Percentiles rank a stretch among this genome's conserved stretches.
Conservation (phyloP, 164 flowering plant species). For the Litsea cubeba region DNA sequence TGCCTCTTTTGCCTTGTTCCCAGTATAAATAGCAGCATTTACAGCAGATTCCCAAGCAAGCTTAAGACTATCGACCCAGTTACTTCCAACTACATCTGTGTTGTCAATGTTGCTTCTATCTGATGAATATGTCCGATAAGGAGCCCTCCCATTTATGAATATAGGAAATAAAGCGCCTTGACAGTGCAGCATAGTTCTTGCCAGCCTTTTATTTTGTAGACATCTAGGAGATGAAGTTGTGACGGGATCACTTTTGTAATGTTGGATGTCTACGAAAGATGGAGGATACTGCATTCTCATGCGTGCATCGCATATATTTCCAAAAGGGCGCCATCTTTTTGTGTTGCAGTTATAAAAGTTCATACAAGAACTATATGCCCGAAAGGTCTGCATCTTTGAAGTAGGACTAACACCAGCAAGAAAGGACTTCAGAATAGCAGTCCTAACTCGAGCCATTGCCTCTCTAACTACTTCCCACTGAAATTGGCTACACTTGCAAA, state of each 20-base stretch:
- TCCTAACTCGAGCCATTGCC: constrained; percentile 9
- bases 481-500: not conserved
- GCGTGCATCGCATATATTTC: not conserved
- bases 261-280: constrained; percentile 1
- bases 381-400: not conserved
- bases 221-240: constrained; percentile 12
- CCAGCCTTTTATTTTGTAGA: constrained; percentile 3
- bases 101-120: constrained; percentile 22
- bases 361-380: not conserved
- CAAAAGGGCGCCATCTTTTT: constrained; percentile 3
- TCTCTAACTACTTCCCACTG: not conserved
- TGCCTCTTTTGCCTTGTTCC: constrained; percentile 48
- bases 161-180: constrained; percentile 17
- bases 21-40: constrained; percentile 41
- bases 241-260: constrained; percentile 1
- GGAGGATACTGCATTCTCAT: constrained; percentile 7
- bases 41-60: constrained; percentile 45
- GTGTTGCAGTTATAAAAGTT: not conserved
- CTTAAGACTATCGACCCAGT: constrained; percentile 51
- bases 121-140: constrained; percentile 39
- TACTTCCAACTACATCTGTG: constrained; percentile 36
- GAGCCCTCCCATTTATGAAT: constrained; percentile 13
- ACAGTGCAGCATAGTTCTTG: constrained; percentile 6
- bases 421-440: constrained; percentile 2
- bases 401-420: not conserved